These are phyloP conservation scores for Ceratobasidium sp. DNA, from an alignment of 1,284 basidiomycete genomes.

Conservation along the genomic window DNA sequence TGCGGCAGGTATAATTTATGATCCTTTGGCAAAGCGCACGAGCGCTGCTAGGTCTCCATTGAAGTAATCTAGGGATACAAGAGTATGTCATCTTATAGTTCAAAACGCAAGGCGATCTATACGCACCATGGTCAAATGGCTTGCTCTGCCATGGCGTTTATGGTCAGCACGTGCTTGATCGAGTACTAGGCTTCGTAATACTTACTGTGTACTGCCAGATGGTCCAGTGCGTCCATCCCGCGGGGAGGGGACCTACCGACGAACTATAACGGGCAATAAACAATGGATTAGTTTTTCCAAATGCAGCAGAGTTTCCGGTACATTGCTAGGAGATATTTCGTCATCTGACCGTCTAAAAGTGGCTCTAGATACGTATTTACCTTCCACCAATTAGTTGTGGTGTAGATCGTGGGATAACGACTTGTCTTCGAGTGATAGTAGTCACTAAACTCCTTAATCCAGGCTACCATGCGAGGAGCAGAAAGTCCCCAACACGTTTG, in stretches of 20 bases:
- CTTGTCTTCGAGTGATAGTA: conserved; percentile 66
- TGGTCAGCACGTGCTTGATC: conserved; percentile 54
- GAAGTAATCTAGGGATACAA: conserved; percentile 35
- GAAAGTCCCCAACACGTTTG: conserved; percentile 66
- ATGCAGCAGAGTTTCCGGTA: conserved; percentile 66
- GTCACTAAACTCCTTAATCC: conserved; percentile 69
- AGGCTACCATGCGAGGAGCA: conserved; percentile 65
- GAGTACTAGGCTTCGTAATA: conserved; percentile 63
- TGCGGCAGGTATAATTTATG: neutral
- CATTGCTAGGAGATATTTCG: conserved; percentile 55
- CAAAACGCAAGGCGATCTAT: conserved; percentile 16
- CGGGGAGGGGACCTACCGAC: conserved; percentile 63
- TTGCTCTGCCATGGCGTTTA: neutral
- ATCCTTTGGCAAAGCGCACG: conserved; percentile 39
- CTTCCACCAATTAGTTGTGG: conserved; percentile 73
- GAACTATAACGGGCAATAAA: conserved; percentile 68
- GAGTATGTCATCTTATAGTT: neutral
- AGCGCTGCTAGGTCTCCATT: conserved; percentile 42
- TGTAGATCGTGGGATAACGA: conserved; percentile 65
- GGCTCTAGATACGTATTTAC: neutral
- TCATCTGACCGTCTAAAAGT: neutral
- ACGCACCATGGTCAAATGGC: conserved; percentile 65
- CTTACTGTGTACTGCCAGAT: conserved; percentile 73
- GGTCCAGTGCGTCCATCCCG: conserved; percentile 65
- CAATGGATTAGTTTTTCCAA: conserved; percentile 63